Evolutionary conservation across 805 yeast genomes (phyloP).

Genomic region (Ogataea philodendri): DNA sequence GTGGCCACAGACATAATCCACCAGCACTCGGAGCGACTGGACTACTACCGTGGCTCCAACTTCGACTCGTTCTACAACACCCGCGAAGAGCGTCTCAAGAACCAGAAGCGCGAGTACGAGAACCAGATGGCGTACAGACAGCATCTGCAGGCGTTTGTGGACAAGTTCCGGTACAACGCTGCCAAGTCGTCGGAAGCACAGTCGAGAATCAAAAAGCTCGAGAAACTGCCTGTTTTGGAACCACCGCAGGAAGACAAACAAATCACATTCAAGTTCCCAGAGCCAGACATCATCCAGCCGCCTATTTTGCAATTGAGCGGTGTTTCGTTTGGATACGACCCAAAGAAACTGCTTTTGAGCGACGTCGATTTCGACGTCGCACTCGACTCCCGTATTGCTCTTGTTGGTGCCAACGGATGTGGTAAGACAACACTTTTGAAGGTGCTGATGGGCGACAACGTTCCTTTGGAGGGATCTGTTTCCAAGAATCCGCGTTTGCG

Average conservation of each 20-base stretch:
- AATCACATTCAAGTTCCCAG: slow-evolving; percentile 88
- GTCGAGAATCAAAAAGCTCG: slow-evolving; percentile 94
- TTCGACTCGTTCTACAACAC: slow-evolving; percentile 92
- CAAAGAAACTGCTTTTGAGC: slow-evolving; percentile 59
- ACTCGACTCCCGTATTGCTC: slow-evolving; percentile 91
- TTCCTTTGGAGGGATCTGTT: slow-evolving; percentile 76
- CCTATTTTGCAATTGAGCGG: slow-evolving; percentile 87
- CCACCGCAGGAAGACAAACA: slow-evolving; percentile 91
- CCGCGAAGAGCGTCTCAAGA: slow-evolving; percentile 92
- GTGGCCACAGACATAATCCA: slow-evolving; percentile 98
- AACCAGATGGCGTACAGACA: slow-evolving; percentile 94
- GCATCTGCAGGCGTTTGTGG: slow-evolving; percentile 92
- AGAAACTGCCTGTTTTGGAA: slow-evolving; percentile 87
- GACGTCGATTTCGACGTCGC: slow-evolving; percentile 88
- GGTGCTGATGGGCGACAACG: slow-evolving; percentile 72
- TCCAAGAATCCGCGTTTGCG: slow-evolving; percentile 81
- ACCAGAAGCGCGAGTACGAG: slow-evolving; percentile 91
- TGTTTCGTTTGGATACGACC: slow-evolving; percentile 81
- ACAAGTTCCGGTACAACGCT: slow-evolving; percentile 95
- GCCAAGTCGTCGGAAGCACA: slow-evolving; percentile 98
- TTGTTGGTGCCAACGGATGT: slow-evolving; percentile 98
- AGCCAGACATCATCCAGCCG: slow-evolving; percentile 88
- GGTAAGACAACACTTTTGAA: slow-evolving; percentile 97
- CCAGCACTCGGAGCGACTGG: slow-evolving; percentile 96
- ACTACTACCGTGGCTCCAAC: slow-evolving; percentile 91